Percentiles rank a stretch among this genome's conserved stretches.
Evolutionary conservation across 495 filamentous ascomycete genomes (phyloP).

Genomic region (Trichoderma erinaceum): DNA sequence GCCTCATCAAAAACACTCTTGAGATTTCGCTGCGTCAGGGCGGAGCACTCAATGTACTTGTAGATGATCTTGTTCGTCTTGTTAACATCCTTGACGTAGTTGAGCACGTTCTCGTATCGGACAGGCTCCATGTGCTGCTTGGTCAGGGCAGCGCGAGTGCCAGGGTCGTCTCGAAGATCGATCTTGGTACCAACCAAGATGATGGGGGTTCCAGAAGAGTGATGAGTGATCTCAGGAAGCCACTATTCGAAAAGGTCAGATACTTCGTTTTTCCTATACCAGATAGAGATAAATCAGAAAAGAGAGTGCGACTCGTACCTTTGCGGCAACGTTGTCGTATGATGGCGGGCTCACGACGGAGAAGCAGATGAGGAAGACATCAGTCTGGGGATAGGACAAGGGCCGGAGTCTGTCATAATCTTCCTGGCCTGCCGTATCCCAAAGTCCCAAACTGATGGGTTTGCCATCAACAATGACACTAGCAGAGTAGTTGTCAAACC

Average conservation of each 20-base stretch:
- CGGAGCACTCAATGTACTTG: constrained; percentile 98
- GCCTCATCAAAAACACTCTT: constrained; percentile 98
- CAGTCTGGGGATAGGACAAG: constrained; percentile 94
- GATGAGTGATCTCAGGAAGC: constrained; percentile 95
- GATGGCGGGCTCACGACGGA: constrained; percentile 96
- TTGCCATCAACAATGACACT: constrained; percentile 98
- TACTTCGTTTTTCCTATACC: not conserved
- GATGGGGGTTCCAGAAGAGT: constrained; percentile 91
- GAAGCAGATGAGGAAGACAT: constrained; percentile 98
- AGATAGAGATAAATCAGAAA: not conserved
- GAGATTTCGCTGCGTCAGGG: constrained; percentile 87
- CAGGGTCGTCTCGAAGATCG: constrained; percentile 86
- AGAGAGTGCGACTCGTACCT: constrained; percentile 49
- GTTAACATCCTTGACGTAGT: constrained; percentile 82
- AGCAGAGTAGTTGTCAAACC: constrained; percentile 98
- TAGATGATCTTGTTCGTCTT: constrained; percentile 43
- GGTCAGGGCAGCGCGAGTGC: constrained; percentile 67
- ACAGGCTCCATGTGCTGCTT: constrained; percentile 88
- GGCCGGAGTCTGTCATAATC: constrained; percentile 95
- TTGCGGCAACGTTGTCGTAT: constrained; percentile 95
- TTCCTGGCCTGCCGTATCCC: constrained; percentile 99
- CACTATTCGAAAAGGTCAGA: constrained; percentile 53
- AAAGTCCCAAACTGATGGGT: constrained; percentile 91
- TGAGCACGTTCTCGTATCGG: constrained; percentile 78
- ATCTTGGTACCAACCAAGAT: constrained; percentile 97